Percentiles rank a stretch among this genome's conserved stretches.
Evolutionary conservation across 345 rosid genomes (phyloP).

Genomic region (Orychophragmus violaceus): DNA sequence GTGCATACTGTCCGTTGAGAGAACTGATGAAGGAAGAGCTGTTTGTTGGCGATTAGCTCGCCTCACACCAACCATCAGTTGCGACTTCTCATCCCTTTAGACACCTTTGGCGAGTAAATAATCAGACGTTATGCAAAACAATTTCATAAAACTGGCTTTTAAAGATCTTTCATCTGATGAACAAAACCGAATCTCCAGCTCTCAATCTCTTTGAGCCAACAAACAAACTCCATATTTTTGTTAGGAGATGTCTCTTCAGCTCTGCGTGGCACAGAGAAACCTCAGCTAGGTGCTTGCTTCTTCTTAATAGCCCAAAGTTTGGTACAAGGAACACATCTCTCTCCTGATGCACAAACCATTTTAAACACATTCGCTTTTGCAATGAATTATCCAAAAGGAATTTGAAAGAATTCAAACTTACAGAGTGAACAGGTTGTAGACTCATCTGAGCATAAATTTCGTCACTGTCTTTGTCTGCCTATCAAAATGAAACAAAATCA

Average conservation of each 20-base stretch:
- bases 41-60: constrained; percentile 93
- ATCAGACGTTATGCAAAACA: background rate
- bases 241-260: constrained; percentile 97
- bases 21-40: constrained; percentile 80
- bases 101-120: background rate
- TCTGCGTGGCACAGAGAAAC: constrained; percentile 96
- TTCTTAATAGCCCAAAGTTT: no score
- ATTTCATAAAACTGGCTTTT: background rate
- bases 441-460: no score
- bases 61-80: constrained; percentile 81
- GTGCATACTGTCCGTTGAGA: constrained; percentile 97
- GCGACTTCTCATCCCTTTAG: constrained; percentile 88
- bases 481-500: background rate
- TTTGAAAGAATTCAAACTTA: no score
- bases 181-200: constrained; percentile 94
- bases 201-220: no score
- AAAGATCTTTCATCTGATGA: constrained; percentile 56
- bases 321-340: no score
- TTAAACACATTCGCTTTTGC: background rate
- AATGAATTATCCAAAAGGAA: background rate
- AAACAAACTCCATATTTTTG: constrained; percentile 98
- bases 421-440: no score
- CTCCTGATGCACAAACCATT: constrained; percentile 38
- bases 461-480: no score
- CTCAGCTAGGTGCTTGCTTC: constrained; percentile 91